Conservation (phyloP, 805 yeast species). For the Myxozyma nipponensis region DNA sequence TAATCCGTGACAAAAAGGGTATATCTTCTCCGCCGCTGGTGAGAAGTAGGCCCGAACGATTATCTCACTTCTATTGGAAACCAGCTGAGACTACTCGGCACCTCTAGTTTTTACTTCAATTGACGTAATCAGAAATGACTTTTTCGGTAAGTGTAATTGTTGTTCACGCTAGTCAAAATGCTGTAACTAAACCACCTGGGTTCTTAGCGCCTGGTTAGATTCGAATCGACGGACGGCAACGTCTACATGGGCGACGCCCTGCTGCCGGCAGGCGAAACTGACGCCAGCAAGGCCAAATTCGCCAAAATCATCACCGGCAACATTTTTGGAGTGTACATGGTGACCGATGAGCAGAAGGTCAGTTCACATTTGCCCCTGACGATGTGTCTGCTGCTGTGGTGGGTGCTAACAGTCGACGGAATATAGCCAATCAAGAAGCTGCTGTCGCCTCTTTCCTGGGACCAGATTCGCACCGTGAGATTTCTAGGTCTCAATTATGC, state of each 20-base stretch:
- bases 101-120: no score
- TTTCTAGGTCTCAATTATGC: constrained; percentile 52
- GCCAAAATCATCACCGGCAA: constrained; percentile 50
- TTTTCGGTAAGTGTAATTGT: constrained; percentile 11
- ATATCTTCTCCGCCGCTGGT: no score
- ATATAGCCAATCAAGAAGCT: constrained; percentile 37
- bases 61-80: no score
- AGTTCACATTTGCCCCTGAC: not conserved
- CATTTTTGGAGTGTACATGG: constrained; percentile 40
- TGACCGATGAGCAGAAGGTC: constrained; percentile 39
- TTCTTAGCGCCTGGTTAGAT: constrained; percentile 45
- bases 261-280: constrained; percentile 37
- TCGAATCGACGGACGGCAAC: constrained; percentile 45
- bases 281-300: constrained; percentile 40
- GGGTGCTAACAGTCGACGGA: not conserved
- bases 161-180: not conserved
- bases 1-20: no score
- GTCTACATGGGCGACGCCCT: constrained; percentile 50
- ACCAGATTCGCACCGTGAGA: constrained; percentile 42
- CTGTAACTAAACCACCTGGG: no score
- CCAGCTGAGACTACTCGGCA: no score
- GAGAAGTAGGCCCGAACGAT: no score
- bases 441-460: constrained; percentile 42
- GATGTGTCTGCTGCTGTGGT: not conserved
- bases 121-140: constrained; percentile 9